Conservation (phyloP, 2,329 filamentous ascomycete genomes). For the Polytolypa hystricis region DNA sequence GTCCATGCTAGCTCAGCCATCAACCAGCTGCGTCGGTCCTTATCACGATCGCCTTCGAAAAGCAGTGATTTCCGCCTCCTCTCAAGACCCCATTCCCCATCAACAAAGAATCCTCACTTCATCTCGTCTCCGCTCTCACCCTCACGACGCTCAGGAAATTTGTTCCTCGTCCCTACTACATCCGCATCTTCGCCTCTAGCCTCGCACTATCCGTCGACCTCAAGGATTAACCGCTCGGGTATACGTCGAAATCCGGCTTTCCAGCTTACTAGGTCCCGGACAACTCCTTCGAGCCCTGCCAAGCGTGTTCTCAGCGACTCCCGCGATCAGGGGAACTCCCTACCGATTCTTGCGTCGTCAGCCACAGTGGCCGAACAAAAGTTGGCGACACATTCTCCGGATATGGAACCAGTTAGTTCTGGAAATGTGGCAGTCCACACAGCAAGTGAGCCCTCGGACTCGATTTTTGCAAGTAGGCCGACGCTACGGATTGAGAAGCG, state of each 20-base stretch:
- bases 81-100: slow-evolving; percentile 39
- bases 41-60: slow-evolving; percentile 90
- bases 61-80: slow-evolving; percentile 56
- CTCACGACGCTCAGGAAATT: slow-evolving; percentile 41
- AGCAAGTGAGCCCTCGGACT: slow-evolving; percentile 12
- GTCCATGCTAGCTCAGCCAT: slow-evolving; percentile 75
- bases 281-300: slow-evolving; percentile 69
- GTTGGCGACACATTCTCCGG: not conserved
- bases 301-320: slow-evolving; percentile 65
- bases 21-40: slow-evolving; percentile 70
- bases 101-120: slow-evolving; percentile 38
- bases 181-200: slow-evolving; percentile 44
- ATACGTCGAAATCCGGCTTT: slow-evolving; percentile 29
- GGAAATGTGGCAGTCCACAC: not conserved
- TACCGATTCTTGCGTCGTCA: slow-evolving; percentile 33
- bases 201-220: slow-evolving; percentile 54
- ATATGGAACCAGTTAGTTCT: slow-evolving; percentile 6
- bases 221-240: slow-evolving; percentile 44
- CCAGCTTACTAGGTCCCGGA: slow-evolving; percentile 44
- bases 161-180: slow-evolving; percentile 38
- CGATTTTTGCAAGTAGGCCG: slow-evolving; percentile 25
- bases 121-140: slow-evolving; percentile 48
- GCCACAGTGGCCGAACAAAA: slow-evolving; percentile 9
- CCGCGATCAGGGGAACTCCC: slow-evolving; percentile 59
- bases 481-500: slow-evolving; percentile 40